These are phyloP conservation scores for Saccharomycopsis sp. DNA, from an alignment of 805 yeast species.

Conservation along the genomic window DNA sequence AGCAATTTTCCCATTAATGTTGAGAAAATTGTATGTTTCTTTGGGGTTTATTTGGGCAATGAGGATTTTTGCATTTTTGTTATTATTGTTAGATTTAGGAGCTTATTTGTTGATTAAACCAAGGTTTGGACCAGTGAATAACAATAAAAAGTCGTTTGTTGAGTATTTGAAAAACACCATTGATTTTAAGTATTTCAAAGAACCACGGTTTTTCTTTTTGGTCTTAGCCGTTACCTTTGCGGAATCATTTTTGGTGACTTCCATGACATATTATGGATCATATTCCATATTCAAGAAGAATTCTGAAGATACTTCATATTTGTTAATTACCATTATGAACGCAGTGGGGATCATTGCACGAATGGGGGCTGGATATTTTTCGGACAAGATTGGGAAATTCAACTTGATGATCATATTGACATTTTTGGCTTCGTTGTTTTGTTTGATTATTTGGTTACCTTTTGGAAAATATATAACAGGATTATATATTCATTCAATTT, in stretches of 20 bases:
- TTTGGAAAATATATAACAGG: conserved; percentile 28
- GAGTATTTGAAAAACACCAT: conserved; percentile 9
- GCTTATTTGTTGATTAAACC: conserved; percentile 26
- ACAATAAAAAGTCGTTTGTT: background rate
- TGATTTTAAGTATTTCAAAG: conserved; percentile 28
- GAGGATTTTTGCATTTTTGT: conserved; percentile 36
- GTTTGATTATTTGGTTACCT: conserved; percentile 33
- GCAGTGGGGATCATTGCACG: conserved; percentile 28
- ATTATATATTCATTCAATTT: conserved; percentile 34
- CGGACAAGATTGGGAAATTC: conserved; percentile 35
- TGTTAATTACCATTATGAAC: conserved; percentile 33
- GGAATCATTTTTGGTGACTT: conserved; percentile 35
- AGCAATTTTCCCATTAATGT: conserved; percentile 36
- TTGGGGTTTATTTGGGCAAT: conserved; percentile 48
- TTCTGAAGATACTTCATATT: conserved; percentile 28
- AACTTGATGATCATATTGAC: conserved; percentile 35
- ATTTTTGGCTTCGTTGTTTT: conserved; percentile 27
- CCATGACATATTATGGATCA: conserved; percentile 40
- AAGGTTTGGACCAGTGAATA: conserved; percentile 21
- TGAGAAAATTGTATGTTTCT: conserved; percentile 29
- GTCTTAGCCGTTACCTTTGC: conserved; percentile 35
- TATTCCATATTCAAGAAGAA: conserved; percentile 39
- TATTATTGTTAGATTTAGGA: conserved; percentile 10
- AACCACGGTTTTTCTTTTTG: conserved; percentile 32
- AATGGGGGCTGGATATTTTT: conserved; percentile 25